These are phyloP conservation scores for Vitis cinerea DNA, from an alignment of 164 flowering plant genomes.

Conservation along the genomic window DNA sequence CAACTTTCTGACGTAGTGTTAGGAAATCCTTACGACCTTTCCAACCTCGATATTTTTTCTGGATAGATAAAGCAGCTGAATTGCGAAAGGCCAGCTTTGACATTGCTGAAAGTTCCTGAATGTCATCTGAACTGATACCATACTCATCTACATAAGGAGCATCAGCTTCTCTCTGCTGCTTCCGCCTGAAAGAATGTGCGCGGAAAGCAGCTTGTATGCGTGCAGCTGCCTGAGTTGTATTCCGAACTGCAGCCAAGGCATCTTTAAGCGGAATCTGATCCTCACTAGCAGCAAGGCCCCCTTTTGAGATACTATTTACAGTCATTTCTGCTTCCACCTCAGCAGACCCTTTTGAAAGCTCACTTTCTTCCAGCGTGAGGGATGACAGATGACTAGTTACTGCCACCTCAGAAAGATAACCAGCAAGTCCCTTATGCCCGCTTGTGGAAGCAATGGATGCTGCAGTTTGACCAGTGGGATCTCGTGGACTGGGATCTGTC, in stretches of 20 bases:
- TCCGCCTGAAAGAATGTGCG: slow-evolving; percentile 84
- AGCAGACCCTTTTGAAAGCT: slow-evolving; percentile 73
- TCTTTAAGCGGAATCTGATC: slow-evolving; percentile 68
- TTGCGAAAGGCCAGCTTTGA: slow-evolving; percentile 62
- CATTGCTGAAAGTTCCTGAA: slow-evolving; percentile 57
- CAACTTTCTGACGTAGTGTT: slow-evolving; percentile 79
- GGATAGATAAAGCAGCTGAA: slow-evolving; percentile 86
- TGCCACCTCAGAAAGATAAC: slow-evolving; percentile 89
- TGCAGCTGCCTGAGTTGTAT: slow-evolving; percentile 97
- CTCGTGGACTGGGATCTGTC: slow-evolving; percentile 80
- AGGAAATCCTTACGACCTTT: slow-evolving; percentile 86
- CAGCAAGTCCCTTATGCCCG: slow-evolving; percentile 93
- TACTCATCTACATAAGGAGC: slow-evolving; percentile 43
- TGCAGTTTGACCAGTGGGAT: slow-evolving; percentile 73
- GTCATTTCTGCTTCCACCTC: slow-evolving; percentile 75
- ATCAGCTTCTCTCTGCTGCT: slow-evolving; percentile 45
- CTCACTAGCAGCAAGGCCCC: slow-evolving; percentile 30
- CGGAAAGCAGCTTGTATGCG: slow-evolving; percentile 95
- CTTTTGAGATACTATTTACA: slow-evolving; percentile 45
- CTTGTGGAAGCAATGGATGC: slow-evolving; percentile 72
- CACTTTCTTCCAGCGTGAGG: slow-evolving; percentile 74
- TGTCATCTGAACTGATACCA: slow-evolving; percentile 44
- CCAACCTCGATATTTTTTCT: slow-evolving; percentile 93
- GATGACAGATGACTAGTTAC: slow-evolving; percentile 86
- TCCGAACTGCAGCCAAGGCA: slow-evolving; percentile 81